Evolutionary conservation across 2,329 filamentous ascomycete genomes (phyloP).

Genomic region (Teratosphaeria viscida): DNA sequence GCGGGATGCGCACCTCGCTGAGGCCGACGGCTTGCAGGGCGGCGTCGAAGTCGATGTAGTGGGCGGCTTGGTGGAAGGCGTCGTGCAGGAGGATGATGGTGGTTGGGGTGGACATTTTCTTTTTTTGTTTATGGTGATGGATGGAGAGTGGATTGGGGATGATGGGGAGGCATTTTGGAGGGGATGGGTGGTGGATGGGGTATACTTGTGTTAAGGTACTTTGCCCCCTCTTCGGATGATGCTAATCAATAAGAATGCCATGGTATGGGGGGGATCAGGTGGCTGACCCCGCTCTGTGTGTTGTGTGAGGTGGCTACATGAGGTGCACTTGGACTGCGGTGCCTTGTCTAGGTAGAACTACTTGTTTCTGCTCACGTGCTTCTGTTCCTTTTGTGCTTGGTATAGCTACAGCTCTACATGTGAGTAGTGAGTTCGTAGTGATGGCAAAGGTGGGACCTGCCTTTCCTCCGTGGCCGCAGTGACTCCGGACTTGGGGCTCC

Average conservation of each 20-base stretch:
- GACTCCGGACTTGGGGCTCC: neutral
- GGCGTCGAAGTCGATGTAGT: constrained; percentile 3
- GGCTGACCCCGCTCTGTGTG: neutral
- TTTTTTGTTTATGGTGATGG: neutral
- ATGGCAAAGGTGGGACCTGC: too few species aligned
- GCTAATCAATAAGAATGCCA: neutral
- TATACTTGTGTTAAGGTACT: neutral
- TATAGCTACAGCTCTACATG: neutral
- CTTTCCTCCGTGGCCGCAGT: neutral
- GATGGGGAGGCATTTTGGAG: neutral
- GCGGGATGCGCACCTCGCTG: constrained; percentile 2
- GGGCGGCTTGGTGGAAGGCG: constrained; percentile 2
- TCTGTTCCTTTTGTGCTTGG: neutral
- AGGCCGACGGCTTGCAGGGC: neutral
- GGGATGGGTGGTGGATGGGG: neutral
- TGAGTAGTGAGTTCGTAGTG: neutral
- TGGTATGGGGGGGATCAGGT: neutral
- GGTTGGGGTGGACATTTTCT: neutral
- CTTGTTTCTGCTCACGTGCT: neutral
- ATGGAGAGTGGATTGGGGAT: neutral
- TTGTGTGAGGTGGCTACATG: neutral
- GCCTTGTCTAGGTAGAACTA: neutral
- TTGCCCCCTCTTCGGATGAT: neutral
- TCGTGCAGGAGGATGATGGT: constrained; percentile 3
- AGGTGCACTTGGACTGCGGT: neutral